phyloP scores from a whole-genome alignment of 495 filamentous ascomycete species.

The Geopyxis carbonaria region DNA sequence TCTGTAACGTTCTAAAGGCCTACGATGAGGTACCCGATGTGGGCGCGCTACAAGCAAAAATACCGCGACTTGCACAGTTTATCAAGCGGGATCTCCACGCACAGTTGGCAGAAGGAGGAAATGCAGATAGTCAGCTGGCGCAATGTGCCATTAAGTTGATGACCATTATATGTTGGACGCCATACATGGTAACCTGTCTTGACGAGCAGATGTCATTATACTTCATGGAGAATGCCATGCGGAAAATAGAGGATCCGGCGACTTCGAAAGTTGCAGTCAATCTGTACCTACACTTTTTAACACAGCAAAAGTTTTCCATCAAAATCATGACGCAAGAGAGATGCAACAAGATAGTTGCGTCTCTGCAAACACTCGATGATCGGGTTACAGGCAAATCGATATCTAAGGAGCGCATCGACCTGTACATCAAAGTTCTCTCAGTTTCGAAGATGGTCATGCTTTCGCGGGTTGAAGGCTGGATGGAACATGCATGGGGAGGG shows the following conservation, averaged over 20 bases:
- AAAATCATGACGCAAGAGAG: conserved; percentile 56
- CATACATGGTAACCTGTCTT: conserved; percentile 43
- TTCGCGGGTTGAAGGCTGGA: conserved; percentile 46
- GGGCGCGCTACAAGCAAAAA: conserved; percentile 53
- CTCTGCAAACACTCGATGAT: conserved; percentile 53
- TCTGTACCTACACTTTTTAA: conserved; percentile 59
- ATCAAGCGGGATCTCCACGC: conserved; percentile 59
- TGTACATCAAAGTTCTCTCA: conserved; percentile 56
- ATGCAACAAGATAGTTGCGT: conserved; percentile 46
- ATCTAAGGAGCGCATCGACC: conserved; percentile 48
- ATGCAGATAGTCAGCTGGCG: conserved; percentile 43
- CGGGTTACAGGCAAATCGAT: conserved; percentile 62
- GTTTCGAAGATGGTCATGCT: conserved; percentile 53
- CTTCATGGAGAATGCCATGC: conserved; percentile 61
- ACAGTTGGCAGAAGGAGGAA: conserved; percentile 32
- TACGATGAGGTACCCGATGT: conserved; percentile 60
- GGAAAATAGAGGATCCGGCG: conserved; percentile 42
- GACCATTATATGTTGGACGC: conserved; percentile 51
- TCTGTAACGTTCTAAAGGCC: conserved; percentile 56
- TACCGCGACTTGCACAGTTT: conserved; percentile 55
- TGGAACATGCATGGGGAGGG: conserved; percentile 61
- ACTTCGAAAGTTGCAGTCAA: conserved; percentile 60
- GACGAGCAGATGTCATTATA: conserved; percentile 62
- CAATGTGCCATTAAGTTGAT: conserved; percentile 62
- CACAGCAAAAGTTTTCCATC: conserved; percentile 52